Base-by-base conservation (phyloP, 192 early-diverging fungal genomes). In the Irineochytrium annulatum region DNA sequence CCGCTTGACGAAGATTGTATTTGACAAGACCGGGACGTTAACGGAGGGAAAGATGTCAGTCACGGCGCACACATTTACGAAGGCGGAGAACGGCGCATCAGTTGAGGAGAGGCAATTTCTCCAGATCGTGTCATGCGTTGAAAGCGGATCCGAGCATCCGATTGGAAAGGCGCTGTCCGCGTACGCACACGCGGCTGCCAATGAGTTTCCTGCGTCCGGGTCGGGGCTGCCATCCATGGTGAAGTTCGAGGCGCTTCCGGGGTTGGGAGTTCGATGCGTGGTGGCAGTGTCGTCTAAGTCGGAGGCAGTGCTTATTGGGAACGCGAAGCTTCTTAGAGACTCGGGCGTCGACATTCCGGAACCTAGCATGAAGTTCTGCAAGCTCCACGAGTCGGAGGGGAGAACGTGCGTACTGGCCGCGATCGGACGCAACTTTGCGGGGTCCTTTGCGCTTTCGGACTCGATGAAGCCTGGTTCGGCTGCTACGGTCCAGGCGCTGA, bases 1-100 rank as follows among this genome's bases (percentile, higher is more conserved):
- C 57, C 76, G 77, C 34, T 76, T 99, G 14, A 88, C 86, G 63
- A 91, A 88, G 51, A 76, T 97, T 0, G 88, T 97, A 31, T 97
- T 97, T 77, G 96, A 99, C 77, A 99, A 99, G 75, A 99, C 96
- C 6, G 96, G 94, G 35, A 99, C 96, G 0, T 65, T 99, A 44
- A 99, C 96, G 1, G 63, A 69, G 14, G 96, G 79, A 14, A 71
- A 77, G 48, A 55, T 83, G 65, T 45, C 48, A 1, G 78, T 83
- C 4, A 41, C 64, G 14, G 39, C 24, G 19, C 56, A 58, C 34
- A 29, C 39, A 27, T 46, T 31, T 11, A 45, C 3, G 24, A 49
- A 26, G 28, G 59, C 48, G 22, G 44, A 41, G n/a, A 63, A 34
- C 14, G 22, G 19, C n/a, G 60, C 39, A 20, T 63, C 39, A 16